Percentiles rank a stretch among this genome's conserved stretches.
Conservation (phyloP, 108 stramenopile genomes). For the Cylindrotheca closterium region DNA sequence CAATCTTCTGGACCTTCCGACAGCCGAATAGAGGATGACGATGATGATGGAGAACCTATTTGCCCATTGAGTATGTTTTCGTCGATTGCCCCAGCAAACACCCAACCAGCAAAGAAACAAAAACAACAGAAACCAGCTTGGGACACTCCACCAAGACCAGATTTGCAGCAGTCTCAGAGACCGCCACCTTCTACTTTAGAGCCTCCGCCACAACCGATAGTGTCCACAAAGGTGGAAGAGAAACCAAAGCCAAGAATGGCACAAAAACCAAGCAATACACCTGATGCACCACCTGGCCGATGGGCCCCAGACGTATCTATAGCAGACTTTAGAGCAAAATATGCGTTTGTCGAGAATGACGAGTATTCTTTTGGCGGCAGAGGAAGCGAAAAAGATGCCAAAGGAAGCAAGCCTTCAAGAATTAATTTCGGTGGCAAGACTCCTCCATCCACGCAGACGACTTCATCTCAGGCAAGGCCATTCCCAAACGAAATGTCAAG, state of each 20-base stretch:
- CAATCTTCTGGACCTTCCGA: no score
- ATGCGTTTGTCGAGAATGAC: no score
- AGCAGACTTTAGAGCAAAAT: not conserved
- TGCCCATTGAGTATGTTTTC: constrained; percentile 7
- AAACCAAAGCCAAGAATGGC: not conserved
- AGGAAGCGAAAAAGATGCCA: no score
- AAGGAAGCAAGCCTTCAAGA: not conserved
- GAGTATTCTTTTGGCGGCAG: no score
- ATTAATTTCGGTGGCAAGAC: not conserved
- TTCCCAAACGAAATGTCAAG: not conserved
- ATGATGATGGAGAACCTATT: constrained; percentile 1
- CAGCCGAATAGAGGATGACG: constrained; percentile 6
- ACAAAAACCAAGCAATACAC: not conserved
- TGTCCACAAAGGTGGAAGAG: not conserved
- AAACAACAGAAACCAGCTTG: not conserved
- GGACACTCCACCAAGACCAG: not conserved
- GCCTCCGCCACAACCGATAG: not conserved
- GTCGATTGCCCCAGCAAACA: not conserved
- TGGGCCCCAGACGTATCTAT: no score
- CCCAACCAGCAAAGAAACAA: not conserved
- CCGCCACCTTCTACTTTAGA: no score
- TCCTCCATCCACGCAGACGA: not conserved
- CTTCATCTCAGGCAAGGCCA: not conserved
- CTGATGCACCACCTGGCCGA: no score
- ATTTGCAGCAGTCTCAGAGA: no score